Evolutionary conservation across 2,329 filamentous ascomycete genomes (phyloP).

Genomic region (Cercospora sojina): DNA sequence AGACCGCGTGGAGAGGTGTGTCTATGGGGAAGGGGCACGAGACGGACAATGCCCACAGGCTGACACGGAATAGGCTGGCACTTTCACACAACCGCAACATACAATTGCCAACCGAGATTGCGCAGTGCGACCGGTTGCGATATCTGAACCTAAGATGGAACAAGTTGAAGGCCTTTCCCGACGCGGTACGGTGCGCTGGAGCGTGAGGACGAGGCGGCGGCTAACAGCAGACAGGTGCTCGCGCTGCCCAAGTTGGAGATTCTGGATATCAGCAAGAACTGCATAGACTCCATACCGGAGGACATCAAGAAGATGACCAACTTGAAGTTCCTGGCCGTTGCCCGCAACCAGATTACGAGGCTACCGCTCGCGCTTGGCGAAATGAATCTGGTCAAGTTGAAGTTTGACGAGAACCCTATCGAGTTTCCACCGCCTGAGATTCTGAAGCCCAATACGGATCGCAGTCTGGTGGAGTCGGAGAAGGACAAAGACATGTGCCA

Average conservation of each 20-base stretch:
- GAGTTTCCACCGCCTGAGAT: conserved; percentile 64
- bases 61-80: conserved; percentile 59
- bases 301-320: conserved; percentile 79
- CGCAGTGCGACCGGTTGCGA: conserved; percentile 73
- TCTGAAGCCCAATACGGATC: conserved; percentile 34
- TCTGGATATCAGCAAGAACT: conserved; percentile 86
- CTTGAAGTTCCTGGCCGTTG: conserved; percentile 83
- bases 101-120: conserved; percentile 67
- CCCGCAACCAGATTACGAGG: conserved; percentile 82
- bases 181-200: conserved; percentile 53
- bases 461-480: conserved; percentile 55
- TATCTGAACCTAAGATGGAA: conserved; percentile 82
- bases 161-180: conserved; percentile 65
- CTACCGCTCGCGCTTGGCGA: conserved; percentile 81
- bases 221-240: conserved; percentile 63
- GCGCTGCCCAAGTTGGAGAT: conserved; percentile 86
- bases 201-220: not conserved
- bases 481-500: conserved; percentile 60
- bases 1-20: conserved; percentile 68
- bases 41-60: conserved; percentile 12
- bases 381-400: conserved; percentile 88
- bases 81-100: conserved; percentile 76
- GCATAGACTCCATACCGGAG: conserved; percentile 71
- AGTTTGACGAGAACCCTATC: conserved; percentile 84
- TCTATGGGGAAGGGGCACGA: conserved; percentile 1